These are phyloP conservation scores for Datura wrightii DNA, from an alignment of 257 asterid genomes.

Conservation along the genomic window DNA sequence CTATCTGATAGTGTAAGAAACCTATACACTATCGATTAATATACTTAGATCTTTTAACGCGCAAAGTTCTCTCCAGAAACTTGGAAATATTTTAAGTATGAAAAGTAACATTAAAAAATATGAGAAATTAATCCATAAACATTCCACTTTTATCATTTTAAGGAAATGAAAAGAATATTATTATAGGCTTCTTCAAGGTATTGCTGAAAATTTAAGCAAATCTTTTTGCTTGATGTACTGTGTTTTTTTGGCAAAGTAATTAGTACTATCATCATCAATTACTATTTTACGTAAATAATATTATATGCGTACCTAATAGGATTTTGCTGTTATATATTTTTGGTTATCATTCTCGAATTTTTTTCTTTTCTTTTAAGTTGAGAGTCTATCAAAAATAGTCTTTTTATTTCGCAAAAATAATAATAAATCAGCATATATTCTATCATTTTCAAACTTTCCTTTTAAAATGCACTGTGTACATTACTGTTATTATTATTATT, in stretches of 20 bases:
- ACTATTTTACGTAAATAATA: background rate
- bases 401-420: too few species aligned
- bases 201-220: conserved; percentile 29
- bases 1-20: background rate
- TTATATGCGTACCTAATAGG: background rate
- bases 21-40: background rate
- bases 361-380: too few species aligned
- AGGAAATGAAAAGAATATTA: background rate
- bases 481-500: too few species aligned
- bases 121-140: background rate
- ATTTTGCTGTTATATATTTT: too few species aligned
- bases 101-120: background rate
- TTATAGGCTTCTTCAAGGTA: conserved; percentile 15
- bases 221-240: background rate
- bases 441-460: too few species aligned
- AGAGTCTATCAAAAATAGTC: too few species aligned
- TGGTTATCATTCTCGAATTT: too few species aligned
- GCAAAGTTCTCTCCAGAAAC: background rate
- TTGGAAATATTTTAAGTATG: background rate
- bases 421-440: too few species aligned
- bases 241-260: background rate
- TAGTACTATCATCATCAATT: background rate
- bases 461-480: too few species aligned
- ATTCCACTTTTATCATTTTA: background rate
- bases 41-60: background rate